Base-by-base conservation (phyloP, 371 early-diverging fungal genomes). In the Actinomortierella wolfii region DNA sequence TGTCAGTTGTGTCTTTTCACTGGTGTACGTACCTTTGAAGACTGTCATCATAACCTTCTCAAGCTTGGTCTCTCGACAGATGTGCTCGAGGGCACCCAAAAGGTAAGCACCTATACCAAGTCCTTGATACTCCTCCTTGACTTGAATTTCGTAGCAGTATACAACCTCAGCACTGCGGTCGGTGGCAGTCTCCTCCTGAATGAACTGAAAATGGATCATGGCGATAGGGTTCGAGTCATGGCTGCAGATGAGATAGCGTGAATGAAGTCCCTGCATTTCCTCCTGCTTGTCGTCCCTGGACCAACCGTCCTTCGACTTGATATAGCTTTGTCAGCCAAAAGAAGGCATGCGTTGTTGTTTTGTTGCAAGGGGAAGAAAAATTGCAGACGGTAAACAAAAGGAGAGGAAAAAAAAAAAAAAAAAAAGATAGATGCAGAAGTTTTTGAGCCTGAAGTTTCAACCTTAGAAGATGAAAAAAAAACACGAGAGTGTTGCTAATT, bases 21-120 rank as follows among this genome's bases (percentile, higher is more conserved):
- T 20, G 39, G 24, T 3, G 23, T 45, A 15, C 29, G 54, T 81
- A 85, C 87, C 80, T 81, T 83, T 84, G 52, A 86, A 84, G 8
- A 87, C 87, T 0, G 87, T 87, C 57, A 87, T 49, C 87, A 87
- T 87, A 17, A 83, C 80, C 57, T 85, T 87, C 47, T 86, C 84
- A 84, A 87, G 83, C 18, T 76, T 56, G 76, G 84, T 79, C 26
- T 70, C 44, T 24, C 34, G 54, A 14, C 86, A 86, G 56, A 85
- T 81, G 7, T 64, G 56, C 45, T 76, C 71, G 8, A 87, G 59
- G 1, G 85, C 46, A 14, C 64, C 46, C 77, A 87, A 82, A 18
- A 87, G 62, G 50, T 68, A 77, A 17, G 80, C 82, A 9, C 87
- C 87, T 15, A 87, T 57, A 0, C 87, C 87, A 51, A 65, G 67